These are phyloP conservation scores for Paramecium pentaurelia DNA, from an alignment of 73 alveolate genomes.

Conservation along the genomic window DNA sequence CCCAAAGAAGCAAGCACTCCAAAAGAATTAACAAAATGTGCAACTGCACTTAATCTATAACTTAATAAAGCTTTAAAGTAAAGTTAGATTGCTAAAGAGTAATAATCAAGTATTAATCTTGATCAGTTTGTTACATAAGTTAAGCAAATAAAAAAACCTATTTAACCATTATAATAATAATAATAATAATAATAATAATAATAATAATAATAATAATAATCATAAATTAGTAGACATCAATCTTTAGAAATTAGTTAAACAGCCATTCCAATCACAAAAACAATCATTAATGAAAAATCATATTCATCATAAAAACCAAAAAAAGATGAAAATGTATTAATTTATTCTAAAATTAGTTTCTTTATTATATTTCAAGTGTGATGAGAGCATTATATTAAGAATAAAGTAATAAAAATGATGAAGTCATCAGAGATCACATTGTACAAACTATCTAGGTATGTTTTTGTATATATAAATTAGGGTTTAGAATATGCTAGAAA, in stretches of 20 bases:
- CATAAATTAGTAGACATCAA: conserved; percentile 2
- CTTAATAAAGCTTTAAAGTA: not conserved
- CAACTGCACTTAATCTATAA: not conserved
- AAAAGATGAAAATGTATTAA: not conserved
- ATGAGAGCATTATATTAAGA: not conserved
- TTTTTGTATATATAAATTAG: not conserved
- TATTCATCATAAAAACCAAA: conserved; percentile 21
- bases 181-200: too few relatives aligned
- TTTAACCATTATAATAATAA: not conserved
- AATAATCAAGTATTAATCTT: not conserved
- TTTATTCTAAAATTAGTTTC: not conserved
- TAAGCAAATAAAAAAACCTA: not conserved
- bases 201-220: not conserved
- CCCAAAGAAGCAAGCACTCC: not conserved
- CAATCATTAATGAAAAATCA: not conserved
- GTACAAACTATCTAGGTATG: conserved; percentile 22
- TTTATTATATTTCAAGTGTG: conserved; percentile 19
- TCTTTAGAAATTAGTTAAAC: conserved; percentile 24
- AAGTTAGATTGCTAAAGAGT: not conserved
- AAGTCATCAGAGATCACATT: conserved; percentile 44
- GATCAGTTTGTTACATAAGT: conserved; percentile 40
- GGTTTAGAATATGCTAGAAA: conserved; percentile 54
- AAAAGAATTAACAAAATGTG: conserved; percentile 5
- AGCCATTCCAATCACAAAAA: not conserved
- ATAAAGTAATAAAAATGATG: not conserved